Conservation (phyloP, 192 early-diverging fungal genomes). For the Podochytrium sp. region DNA sequence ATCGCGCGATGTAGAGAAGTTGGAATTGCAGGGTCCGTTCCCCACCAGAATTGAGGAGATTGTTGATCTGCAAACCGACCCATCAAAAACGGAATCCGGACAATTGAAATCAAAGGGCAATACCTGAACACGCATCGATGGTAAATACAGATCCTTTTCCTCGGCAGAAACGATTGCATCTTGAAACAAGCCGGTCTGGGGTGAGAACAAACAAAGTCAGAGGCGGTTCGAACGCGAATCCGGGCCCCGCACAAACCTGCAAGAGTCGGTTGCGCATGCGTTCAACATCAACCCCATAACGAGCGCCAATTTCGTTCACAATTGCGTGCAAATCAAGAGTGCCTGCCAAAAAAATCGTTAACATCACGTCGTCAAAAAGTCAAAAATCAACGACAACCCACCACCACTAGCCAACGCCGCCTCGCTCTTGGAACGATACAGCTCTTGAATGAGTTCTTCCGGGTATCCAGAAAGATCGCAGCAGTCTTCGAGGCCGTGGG, state of each 20-base stretch:
- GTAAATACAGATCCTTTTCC: constrained; percentile 43
- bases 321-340: constrained; percentile 37
- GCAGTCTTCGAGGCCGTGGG: constrained; percentile 31
- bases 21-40: constrained; percentile 49
- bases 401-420: constrained; percentile 27
- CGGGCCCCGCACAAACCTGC: constrained; percentile 19
- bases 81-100: too few relatives aligned
- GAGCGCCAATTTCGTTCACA: constrained; percentile 45
- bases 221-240: neutral
- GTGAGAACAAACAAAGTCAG: neutral
- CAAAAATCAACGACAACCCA: neutral
- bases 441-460: constrained; percentile 38
- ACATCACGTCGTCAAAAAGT: neutral
- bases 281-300: constrained; percentile 46
- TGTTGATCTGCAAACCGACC: constrained; percentile 4
- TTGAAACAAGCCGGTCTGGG: constrained; percentile 1
- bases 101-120: too few relatives aligned
- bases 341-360: constrained; percentile 22
- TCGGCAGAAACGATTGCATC: constrained; percentile 10
- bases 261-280: constrained; percentile 37
- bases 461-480: constrained; percentile 36
- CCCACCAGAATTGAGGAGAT: constrained; percentile 40
- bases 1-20: constrained; percentile 55
- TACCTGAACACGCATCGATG: constrained; percentile 51
- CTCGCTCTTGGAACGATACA: constrained; percentile 44